These are phyloP conservation scores for Coniochaeta hoffmannii DNA, from an alignment of 2,329 filamentous ascomycete genomes.

Conservation along the genomic window DNA sequence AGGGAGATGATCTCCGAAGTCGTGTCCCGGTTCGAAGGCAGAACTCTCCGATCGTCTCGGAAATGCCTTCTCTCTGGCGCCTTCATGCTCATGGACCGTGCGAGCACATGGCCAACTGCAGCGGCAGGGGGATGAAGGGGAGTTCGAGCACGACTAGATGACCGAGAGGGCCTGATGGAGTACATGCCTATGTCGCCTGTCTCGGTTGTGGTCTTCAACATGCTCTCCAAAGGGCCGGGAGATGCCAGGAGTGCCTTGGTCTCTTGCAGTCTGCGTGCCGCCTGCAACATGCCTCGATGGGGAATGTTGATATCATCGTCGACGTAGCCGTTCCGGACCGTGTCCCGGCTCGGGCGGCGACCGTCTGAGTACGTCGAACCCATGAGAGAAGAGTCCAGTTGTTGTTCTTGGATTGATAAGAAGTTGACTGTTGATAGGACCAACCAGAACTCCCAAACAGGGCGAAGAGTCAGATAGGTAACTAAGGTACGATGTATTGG, in stretches of 20 bases:
- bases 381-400: background rate
- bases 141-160: slow-evolving; percentile 13
- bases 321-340: background rate
- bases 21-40: slow-evolving; percentile 43
- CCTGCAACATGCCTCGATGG: background rate
- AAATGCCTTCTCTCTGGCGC: slow-evolving; percentile 22
- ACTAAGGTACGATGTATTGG: too few relatives aligned
- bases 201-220: slow-evolving; percentile 60
- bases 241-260: slow-evolving; percentile 29
- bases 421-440: background rate
- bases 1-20: slow-evolving; percentile 49
- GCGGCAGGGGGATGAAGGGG: slow-evolving; percentile 18
- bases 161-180: slow-evolving; percentile 38
- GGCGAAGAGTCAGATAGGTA: too few relatives aligned
- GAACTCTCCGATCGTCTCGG: slow-evolving; percentile 33
- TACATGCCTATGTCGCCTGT: slow-evolving; percentile 58
- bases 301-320: background rate
- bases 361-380: background rate
- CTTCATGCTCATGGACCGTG: slow-evolving; percentile 20
- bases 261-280: background rate
- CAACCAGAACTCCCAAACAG: background rate
- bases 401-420: too few relatives aligned
- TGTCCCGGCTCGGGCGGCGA: background rate
- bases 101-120: slow-evolving; percentile 20
- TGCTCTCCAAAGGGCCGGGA: slow-evolving; percentile 51